A percentile compares a stretch with the other conserved stretches of the same genome.
Evolutionary conservation across 805 yeast species (phyloP).

Genomic region (Zygosaccharomyces pseudorouxii): DNA sequence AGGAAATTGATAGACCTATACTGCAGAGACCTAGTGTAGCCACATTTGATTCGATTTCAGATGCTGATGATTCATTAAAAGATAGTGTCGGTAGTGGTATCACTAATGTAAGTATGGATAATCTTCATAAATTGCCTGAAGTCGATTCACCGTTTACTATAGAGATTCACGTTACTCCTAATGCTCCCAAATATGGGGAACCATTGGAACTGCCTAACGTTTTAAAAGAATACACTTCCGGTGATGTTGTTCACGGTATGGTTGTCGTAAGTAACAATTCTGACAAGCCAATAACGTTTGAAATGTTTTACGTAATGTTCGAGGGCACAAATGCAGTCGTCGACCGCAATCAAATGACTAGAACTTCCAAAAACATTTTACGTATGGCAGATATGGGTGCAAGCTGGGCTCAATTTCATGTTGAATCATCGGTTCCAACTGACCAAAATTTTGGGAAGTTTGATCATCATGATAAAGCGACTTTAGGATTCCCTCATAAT

Average conservation of each 20-base stretch:
- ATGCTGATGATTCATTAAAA: neutral
- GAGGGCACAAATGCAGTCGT: slow-evolving; percentile 44
- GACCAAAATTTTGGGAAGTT: neutral
- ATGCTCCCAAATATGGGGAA: slow-evolving; percentile 20
- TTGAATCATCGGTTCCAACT: slow-evolving; percentile 21
- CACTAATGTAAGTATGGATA: slow-evolving; percentile 15
- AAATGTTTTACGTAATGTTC: slow-evolving; percentile 52
- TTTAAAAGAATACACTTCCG: slow-evolving; percentile 47
- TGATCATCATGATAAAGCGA: slow-evolving; percentile 28
- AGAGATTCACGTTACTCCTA: slow-evolving; percentile 19
- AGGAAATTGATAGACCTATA: neutral
- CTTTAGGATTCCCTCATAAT: slow-evolving; percentile 42
- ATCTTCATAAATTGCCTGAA: slow-evolving; percentile 23
- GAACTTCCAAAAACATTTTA: slow-evolving; percentile 36
- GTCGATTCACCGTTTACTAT: slow-evolving; percentile 22
- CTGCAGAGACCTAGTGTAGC: neutral
- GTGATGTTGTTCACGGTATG: slow-evolving; percentile 52
- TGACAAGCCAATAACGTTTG: slow-evolving; percentile 44
- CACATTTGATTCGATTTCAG: neutral
- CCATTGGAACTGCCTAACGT: slow-evolving; percentile 32
- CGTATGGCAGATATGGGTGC: slow-evolving; percentile 51
- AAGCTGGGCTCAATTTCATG: slow-evolving; percentile 41
- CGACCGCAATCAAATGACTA: slow-evolving; percentile 15
- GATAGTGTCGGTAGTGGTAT: neutral
- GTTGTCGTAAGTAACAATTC: slow-evolving; percentile 42